Conservation (phyloP, 2,329 filamentous ascomycete species). For the Tolypocladium sp. region DNA sequence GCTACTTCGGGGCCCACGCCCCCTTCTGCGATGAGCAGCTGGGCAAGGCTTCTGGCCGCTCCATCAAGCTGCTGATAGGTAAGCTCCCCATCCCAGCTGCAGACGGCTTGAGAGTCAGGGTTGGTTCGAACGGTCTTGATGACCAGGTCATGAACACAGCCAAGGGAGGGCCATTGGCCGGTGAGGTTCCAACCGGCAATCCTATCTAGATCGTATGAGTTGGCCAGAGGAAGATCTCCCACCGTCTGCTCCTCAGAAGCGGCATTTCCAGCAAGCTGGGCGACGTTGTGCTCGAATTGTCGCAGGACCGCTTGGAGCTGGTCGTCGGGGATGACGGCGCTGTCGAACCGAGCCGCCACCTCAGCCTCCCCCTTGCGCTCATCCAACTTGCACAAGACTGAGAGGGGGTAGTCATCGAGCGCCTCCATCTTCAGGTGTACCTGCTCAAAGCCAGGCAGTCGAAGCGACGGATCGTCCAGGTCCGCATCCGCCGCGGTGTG, state of each 20-base stretch:
- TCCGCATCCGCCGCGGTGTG: not conserved
- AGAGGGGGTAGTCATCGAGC: not conserved
- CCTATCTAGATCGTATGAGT: not conserved
- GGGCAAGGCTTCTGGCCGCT: not conserved
- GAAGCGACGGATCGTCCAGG: not conserved
- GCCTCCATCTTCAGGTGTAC: not conserved
- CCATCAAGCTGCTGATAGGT: not conserved
- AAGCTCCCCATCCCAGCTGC: not conserved
- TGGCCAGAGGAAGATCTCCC: not conserved
- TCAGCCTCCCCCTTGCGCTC: not conserved
- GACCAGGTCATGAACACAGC: not conserved
- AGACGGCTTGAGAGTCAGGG: not conserved
- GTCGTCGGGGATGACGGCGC: not conserved
- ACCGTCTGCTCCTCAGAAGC: not conserved
- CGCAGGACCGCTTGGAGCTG: not conserved
- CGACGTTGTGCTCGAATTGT: not conserved
- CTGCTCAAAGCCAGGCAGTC: not conserved
- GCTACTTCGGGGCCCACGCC: not conserved
- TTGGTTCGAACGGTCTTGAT: not conserved
- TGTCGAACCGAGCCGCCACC: not conserved
- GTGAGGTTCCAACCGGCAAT: not conserved
- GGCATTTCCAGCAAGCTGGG: not conserved
- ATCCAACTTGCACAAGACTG: not conserved
- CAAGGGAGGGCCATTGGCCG: not conserved
- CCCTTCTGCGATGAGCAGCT: not conserved